These are phyloP conservation scores for Backusella tuberculispora DNA, from an alignment of 192 early-diverging fungal genomes.

Conservation along the genomic window DNA sequence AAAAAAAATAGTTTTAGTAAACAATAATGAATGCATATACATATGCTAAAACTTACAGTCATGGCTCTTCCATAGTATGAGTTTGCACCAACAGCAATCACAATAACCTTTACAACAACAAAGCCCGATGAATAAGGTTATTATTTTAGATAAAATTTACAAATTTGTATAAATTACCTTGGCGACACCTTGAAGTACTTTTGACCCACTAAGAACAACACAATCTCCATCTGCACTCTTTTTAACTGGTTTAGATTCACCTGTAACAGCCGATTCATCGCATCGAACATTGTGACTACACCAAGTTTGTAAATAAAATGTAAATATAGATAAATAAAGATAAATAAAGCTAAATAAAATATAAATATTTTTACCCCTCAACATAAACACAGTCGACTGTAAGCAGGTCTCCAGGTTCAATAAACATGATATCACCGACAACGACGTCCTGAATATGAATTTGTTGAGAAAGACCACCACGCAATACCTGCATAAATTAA, in stretches of 20 bases:
- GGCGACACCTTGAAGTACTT: slow-evolving; percentile 88
- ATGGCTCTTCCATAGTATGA: slow-evolving; percentile 92
- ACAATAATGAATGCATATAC: background rate
- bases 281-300: slow-evolving; percentile 71
- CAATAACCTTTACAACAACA: slow-evolving; percentile 57
- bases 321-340: background rate
- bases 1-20: background rate
- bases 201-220: slow-evolving; percentile 90
- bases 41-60: slow-evolving; percentile 57
- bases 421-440: slow-evolving; percentile 86
- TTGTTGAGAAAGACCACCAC: slow-evolving; percentile 74
- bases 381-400: slow-evolving; percentile 92
- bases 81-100: slow-evolving; percentile 84
- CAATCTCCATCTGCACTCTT: slow-evolving; percentile 71
- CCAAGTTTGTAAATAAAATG: slow-evolving; percentile 6
- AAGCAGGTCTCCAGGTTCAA: slow-evolving; percentile 93
- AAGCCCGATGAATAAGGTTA: background rate
- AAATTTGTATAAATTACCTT: slow-evolving; percentile 18
- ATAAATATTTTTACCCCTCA: slow-evolving; percentile 43
- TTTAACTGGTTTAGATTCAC: slow-evolving; percentile 85
- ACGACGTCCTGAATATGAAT: slow-evolving; percentile 81
- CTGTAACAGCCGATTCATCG: slow-evolving; percentile 92
- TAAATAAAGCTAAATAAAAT: background rate
- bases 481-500: slow-evolving; percentile 51
- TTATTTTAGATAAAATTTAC: background rate